Evolutionary conservation across 139 green algal genomes (phyloP).

Genomic region (Auxenochlorella protothecoides): DNA sequence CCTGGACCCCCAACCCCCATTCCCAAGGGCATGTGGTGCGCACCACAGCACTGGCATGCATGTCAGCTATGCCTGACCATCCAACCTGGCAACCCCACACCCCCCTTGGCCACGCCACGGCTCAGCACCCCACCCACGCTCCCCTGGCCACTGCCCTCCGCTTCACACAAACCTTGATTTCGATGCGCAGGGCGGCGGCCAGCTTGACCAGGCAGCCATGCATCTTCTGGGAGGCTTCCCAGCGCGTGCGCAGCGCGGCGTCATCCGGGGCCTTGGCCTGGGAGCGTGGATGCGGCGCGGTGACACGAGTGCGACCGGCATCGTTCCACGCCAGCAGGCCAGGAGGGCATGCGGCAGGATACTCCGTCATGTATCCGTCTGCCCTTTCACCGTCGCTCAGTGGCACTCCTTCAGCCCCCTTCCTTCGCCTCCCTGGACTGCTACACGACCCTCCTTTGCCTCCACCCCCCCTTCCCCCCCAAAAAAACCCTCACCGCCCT

Average conservation of each 20-base stretch:
- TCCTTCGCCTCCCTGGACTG: too few relatives aligned
- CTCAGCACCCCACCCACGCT: not conserved
- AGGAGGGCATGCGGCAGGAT: too few relatives aligned
- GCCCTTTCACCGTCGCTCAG: too few relatives aligned
- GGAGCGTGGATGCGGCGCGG: not conserved
- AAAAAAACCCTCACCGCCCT: not conserved
- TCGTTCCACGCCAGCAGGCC: not conserved
- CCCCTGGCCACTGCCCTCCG: not conserved
- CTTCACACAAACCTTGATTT: constrained; percentile 7
- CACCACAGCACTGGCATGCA: too few relatives aligned
- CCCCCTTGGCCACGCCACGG: not conserved
- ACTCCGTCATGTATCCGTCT: too few relatives aligned
- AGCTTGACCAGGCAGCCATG: constrained; percentile 11
- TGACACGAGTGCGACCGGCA: not conserved
- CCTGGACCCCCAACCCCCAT: not conserved
- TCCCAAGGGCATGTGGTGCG: not conserved
- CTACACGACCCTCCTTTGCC: too few relatives aligned
- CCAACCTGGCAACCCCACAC: not conserved
- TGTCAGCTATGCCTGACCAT: too few relatives aligned
- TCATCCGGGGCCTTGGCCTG: constrained; percentile 6
- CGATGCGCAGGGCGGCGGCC: constrained; percentile 4
- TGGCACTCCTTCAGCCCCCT: too few relatives aligned
- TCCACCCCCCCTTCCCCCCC: too few relatives aligned
- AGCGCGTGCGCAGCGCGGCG: constrained; percentile 7
- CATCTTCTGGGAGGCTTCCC: constrained; percentile 1